Evolutionary conservation across 306 rosid species (phyloP), one percentile per base, ranked within the genome.

Genomic region (Rosa chinensis): DNA sequence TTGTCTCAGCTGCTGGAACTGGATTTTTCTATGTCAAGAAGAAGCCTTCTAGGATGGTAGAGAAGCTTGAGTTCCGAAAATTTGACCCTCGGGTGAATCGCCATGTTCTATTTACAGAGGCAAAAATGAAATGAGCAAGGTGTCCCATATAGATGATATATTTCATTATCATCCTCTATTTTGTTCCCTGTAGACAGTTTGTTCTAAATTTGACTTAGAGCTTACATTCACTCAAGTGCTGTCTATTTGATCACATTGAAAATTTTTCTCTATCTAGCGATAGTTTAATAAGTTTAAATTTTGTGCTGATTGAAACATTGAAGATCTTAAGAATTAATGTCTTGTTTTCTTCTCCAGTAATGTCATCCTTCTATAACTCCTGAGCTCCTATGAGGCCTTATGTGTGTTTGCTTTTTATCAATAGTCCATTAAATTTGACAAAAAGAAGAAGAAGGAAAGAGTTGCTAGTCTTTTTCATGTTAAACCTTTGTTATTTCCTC

Each of bases 21-120:
- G 97, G 99, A 48, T 94, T 94, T 87, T 94, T 94, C 87, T 91
- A 94, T 70, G 97, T 94, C 18, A 94, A 94, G 93, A 90, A 90
- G 83, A 94, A 94, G 82, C 97, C 99, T 17, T 87, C 97, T 28
- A 89, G 81, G 80, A 75, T 91, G 40, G 85, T 88, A 9, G 99
- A 92, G 86, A 92, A 92, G 88, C 99, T 94, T 16, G 97, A 94
- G 87, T 92, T 94, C 68, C 87, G 94, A 14, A 94, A 94, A 78
- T 94, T 76, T 58, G 97, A 94, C 73, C 97, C 99, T 6, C 81
- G 95, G 74, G 99, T 91, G 21, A 94, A 91, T 72, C 95, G 92
- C 21, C 99, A 92, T 76, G 99, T 94, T 84, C 83, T 92, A 8
- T 94, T 94, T 62, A 92, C 97, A 9, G 99, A 94, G 81, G 99